A percentile compares a stretch with the other conserved stretches of the same genome.
phyloP scores from a whole-genome alignment of 2,329 filamentous ascomycete genomes.

The Akanthomyces muscarius region DNA sequence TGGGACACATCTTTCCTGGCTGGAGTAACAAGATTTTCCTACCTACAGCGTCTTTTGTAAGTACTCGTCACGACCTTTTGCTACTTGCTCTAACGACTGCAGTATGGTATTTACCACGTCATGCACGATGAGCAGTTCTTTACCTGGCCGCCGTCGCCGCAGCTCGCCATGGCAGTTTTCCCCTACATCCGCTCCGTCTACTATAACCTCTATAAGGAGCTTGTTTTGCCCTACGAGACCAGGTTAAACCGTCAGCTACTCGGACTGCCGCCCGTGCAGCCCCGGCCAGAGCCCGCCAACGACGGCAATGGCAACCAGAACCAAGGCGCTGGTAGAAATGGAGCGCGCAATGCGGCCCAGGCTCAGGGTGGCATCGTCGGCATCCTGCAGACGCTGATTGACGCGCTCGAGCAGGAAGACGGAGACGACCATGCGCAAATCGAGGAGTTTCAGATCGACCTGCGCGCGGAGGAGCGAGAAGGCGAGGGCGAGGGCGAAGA shows the following conservation, averaged over 20 bases:
- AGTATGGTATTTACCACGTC: conserved; percentile 48
- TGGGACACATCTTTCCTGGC: conserved; percentile 41
- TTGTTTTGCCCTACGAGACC: conserved; percentile 45
- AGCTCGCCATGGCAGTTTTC: conserved; percentile 47
- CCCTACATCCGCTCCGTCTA: conserved; percentile 46
- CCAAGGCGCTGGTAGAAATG: not conserved
- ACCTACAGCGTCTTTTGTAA: conserved; percentile 40
- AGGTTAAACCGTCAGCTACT: conserved; percentile 45
- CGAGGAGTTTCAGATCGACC: not conserved
- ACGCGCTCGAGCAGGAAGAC: conserved; percentile 34
- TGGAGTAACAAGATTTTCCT: conserved; percentile 40
- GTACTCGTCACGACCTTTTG: conserved; percentile 16
- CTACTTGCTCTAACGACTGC: conserved; percentile 1
- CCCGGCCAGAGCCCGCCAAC: conserved; percentile 17
- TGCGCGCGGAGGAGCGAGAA: conserved; percentile 13
- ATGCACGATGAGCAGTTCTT: conserved; percentile 43
- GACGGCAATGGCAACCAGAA: conserved; percentile 19
- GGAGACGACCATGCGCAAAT: conserved; percentile 24
- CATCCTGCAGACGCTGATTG: conserved; percentile 35
- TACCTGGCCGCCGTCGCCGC: conserved; percentile 51
- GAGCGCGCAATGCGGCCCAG: not conserved
- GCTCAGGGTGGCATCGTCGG: conserved; percentile 30
- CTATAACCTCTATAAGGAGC: conserved; percentile 41
- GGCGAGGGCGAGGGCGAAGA: conserved; percentile 25
- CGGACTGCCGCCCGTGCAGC: conserved; percentile 34